Base-by-base conservation (phyloP, 208 protist species). In the Zelonia costaricensis region DNA sequence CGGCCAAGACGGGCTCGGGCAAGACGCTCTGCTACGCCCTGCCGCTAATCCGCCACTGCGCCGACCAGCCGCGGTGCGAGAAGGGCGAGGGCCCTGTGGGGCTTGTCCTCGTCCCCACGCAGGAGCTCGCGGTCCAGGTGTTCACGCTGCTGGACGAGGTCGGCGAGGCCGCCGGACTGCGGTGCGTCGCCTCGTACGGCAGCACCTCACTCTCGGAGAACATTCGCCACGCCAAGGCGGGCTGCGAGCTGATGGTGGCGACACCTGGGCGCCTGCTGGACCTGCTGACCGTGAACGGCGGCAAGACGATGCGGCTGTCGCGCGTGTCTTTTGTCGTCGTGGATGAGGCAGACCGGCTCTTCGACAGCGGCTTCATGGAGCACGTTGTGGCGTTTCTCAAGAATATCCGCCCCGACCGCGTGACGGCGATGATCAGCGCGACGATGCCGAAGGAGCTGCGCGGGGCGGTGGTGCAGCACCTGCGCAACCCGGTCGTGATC, bases 291-390 rank as follows among this genome's bases (percentile, higher is more conserved):
- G 80, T 91, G 30, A 94, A 94, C 64, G 65, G 69, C 22, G 87
- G 91, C 38, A 55, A 58, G 12, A 76, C 76, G 13, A 76, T 94
- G 56, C 76, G 74, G 2, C 69, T 97, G 39, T 40, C 56, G 27
- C 75, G 85, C 35, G 74, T 80, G 0, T 90, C 92, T 16, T 96
- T 96, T 46, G 86, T 97, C 12, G 85, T 97, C 9, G 74, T 98
- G 18, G 96, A 98, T 80, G 96, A 98, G 62, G 96, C 94, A 0
- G 96, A 98, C 63, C 79, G 94, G 33, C 85, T 98, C 67, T 97
- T 98, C 70, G 94, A 98, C 61, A 88, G 89, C 61, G 96, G 96
- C 25, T 98, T 98, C 76, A 88, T 85, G 59, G 89, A 95, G 58
- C 96, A 98, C 70, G 86, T 97, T 9, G 78, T 81, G 39, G 88